phyloP scores from a whole-genome alignment of 2,329 filamentous ascomycete genomes.

The Hymenoscyphus infarciens region DNA sequence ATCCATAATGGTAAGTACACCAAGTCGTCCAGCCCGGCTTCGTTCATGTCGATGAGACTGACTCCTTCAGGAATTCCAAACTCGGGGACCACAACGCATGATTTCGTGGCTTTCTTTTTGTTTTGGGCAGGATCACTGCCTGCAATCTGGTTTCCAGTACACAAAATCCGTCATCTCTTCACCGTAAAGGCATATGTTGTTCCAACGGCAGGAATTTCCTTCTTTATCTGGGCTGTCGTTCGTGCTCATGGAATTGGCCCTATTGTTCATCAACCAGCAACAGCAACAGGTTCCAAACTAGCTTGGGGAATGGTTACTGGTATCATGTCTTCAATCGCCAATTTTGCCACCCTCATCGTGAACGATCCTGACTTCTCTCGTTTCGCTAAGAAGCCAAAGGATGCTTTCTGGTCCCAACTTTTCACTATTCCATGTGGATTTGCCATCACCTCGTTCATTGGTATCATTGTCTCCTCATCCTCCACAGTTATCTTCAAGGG shows the following conservation, averaged over 20 bases:
- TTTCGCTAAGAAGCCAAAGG: conserved; percentile 71
- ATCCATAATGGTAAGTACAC: conserved; percentile 54
- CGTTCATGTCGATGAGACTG: no score
- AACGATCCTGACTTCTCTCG: conserved; percentile 80
- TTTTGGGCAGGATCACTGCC: conserved; percentile 81
- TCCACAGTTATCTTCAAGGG: conserved; percentile 63
- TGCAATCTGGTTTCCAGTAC: conserved; percentile 84
- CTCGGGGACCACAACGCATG: conserved; percentile 69
- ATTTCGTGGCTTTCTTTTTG: conserved; percentile 79
- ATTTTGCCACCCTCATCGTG: conserved; percentile 83
- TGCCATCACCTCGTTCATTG: conserved; percentile 78
- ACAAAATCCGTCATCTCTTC: conserved; percentile 85
- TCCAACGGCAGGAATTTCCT: conserved; percentile 76
- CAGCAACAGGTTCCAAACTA: conserved; percentile 61
- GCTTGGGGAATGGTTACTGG: conserved; percentile 81
- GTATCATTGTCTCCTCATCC: conserved; percentile 73
- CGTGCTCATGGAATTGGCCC: conserved; percentile 80
- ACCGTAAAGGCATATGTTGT: conserved; percentile 86
- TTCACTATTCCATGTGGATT: conserved; percentile 69
- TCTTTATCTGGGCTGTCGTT: conserved; percentile 83
- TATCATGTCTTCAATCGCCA: conserved; percentile 85
- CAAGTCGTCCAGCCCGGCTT: no score
- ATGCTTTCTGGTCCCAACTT: conserved; percentile 79
- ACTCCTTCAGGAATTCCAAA: conserved; percentile 46
- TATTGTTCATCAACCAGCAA: conserved; percentile 67